Percentiles rank a stretch among this genome's conserved stretches.
phyloP scores from a whole-genome alignment of 176 grass and related monocot species.

The Phoenix dactylifera region DNA sequence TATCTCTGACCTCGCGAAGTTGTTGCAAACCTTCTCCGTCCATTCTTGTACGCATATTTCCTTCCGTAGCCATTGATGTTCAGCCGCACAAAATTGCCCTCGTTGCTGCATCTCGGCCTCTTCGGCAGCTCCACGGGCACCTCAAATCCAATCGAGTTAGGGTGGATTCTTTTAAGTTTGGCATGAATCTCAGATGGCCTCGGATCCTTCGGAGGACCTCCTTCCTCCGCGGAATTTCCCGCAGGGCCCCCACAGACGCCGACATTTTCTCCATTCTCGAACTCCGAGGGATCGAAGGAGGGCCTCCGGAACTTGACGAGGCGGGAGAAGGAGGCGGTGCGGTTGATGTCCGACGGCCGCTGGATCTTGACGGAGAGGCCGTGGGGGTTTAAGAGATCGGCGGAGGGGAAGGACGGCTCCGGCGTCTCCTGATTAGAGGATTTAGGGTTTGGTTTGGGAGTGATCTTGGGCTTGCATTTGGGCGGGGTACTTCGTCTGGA shows the following conservation, averaged over 20 bases:
- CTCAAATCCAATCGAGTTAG: slow-evolving; percentile 42
- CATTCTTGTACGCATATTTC: slow-evolving; percentile 53
- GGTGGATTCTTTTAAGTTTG: slow-evolving; percentile 55
- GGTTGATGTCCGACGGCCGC: slow-evolving; percentile 7
- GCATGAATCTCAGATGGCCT: slow-evolving; percentile 4
- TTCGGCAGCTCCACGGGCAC: slow-evolving; percentile 27
- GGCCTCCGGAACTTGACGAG: slow-evolving; percentile 62
- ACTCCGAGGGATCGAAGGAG: slow-evolving; percentile 39
- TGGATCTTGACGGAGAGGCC: slow-evolving; percentile 30
- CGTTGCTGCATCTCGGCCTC: slow-evolving; percentile 35
- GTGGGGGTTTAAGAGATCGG: slow-evolving; percentile 44
- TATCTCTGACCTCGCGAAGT: slow-evolving; percentile 39
- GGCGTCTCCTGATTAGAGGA: not conserved
- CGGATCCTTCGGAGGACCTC: not conserved
- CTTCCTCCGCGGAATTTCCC: not conserved
- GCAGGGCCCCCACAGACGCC: not conserved
- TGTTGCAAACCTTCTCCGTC: slow-evolving; percentile 36
- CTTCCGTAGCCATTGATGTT: slow-evolving; percentile 83
- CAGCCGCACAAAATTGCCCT: slow-evolving; percentile 84
- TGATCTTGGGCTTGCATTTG: not conserved
- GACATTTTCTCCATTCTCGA: slow-evolving; percentile 11
- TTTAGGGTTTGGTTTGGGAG: slow-evolving; percentile 9
- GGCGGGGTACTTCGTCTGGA: slow-evolving; percentile 16
- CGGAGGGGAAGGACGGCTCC: slow-evolving; percentile 18
- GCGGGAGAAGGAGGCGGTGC: slow-evolving; percentile 44